Evolutionary conservation across 768 basidiomycete genomes (phyloP), one percentile per base, ranked within the genome.

Genomic region (Tremella fuciformis): DNA sequence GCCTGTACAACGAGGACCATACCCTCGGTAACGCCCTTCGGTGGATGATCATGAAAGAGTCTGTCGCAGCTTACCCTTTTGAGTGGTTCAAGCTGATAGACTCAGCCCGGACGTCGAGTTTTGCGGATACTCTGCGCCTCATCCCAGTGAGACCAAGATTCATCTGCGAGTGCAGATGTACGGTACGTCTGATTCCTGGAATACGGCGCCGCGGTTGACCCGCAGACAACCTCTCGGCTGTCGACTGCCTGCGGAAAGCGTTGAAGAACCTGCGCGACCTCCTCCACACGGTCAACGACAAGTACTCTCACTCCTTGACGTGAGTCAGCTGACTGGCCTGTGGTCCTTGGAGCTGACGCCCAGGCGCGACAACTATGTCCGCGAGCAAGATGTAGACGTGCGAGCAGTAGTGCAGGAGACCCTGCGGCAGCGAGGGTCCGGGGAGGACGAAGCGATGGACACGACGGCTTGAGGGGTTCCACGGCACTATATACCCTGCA

Each of bases 11-110:
- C 71, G 96, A 99, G 79, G 87, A 90, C 1, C 94, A 99, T 77
- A 98, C 94, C 0, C 84, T 98, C 24, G 96, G 96, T 4, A 99
- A 99, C 67, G 83, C 91, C 0, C 81, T 98, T 39, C 80, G 94
- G 37, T 99, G 92, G 92, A 98, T 98, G 87, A 75, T 98, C 58
- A 98, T 98, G 94, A 96, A 97, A 80, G 94, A 99, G 96, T 98
- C 66, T 55, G 86, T 21, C 16, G 2, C 37, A 44, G 9, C n/a
- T 39, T 18, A 50, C 2, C 41, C 37, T 26, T 50, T 34, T 25
- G 18, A 16, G 16, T 38, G 39, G n/a, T n/a, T n/a, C n/a, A 2
- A 40, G 55, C 39, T 60, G 39, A 52, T 9, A 34, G n/a, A 57
- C 22, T 16, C 70, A 97, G 94, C 74, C 90, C 94, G 6, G 91